phyloP scores from a whole-genome alignment of 371 early-diverging fungal species.

The Sporodiniella umbellata region DNA sequence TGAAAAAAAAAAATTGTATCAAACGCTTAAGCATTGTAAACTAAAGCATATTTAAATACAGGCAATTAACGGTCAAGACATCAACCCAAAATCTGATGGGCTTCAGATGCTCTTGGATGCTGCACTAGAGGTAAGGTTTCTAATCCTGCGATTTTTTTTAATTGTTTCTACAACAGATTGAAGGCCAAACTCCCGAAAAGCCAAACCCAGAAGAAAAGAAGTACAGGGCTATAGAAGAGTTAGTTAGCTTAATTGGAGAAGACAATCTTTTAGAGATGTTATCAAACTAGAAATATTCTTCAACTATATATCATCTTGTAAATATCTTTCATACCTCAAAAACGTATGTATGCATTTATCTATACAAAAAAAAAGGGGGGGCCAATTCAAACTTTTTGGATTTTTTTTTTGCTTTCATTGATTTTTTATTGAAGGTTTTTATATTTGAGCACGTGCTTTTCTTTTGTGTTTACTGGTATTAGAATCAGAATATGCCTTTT shows the following conservation, averaged over 20 bases:
- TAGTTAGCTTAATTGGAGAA: slow-evolving; percentile 5
- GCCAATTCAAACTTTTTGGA: not conserved
- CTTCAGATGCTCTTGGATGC: slow-evolving; percentile 19
- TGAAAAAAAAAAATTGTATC: too few relatives aligned
- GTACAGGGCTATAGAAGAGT: slow-evolving; percentile 8
- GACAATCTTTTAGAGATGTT: slow-evolving; percentile 2
- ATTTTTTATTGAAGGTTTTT: too few relatives aligned
- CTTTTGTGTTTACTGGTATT: too few relatives aligned
- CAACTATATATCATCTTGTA: not conserved
- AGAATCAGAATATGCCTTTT: too few relatives aligned
- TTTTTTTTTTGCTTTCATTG: too few relatives aligned
- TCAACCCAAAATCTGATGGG: slow-evolving; percentile 2
- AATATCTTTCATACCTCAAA: not conserved
- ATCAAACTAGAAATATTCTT: not conserved
- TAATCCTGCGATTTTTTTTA: not conserved
- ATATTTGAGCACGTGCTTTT: too few relatives aligned
- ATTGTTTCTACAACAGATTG: not conserved
- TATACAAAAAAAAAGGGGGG: not conserved
- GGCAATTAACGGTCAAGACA: too few relatives aligned
- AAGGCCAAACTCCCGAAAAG: not conserved
- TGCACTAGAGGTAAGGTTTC: slow-evolving; percentile 9
- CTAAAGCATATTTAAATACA: not conserved
- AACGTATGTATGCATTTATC: too few relatives aligned
- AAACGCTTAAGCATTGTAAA: too few relatives aligned
- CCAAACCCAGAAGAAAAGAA: not conserved